A percentile compares a stretch with the other conserved stretches of the same genome.
These are phyloP conservation scores for Rosa chinensis DNA, from an alignment of 306 rosid genomes.

Conservation along the genomic window DNA sequence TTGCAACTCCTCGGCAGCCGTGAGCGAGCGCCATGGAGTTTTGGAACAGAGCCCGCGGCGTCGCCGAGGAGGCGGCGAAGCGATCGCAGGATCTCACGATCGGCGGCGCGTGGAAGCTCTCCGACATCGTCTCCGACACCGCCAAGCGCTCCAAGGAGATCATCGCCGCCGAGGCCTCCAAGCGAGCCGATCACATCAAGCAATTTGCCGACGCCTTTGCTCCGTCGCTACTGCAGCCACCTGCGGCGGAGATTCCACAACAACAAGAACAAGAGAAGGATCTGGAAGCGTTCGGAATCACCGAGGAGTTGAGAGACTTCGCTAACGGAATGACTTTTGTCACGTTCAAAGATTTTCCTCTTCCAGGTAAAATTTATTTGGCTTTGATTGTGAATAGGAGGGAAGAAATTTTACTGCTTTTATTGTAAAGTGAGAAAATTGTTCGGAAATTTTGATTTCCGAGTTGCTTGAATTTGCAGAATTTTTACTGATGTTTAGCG, in stretches of 20 bases:
- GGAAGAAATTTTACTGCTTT: not conserved
- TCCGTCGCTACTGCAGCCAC: constrained; percentile 16
- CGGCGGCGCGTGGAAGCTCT: constrained; percentile 35
- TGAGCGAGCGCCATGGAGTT: constrained; percentile 45
- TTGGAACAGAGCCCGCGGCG: constrained; percentile 71
- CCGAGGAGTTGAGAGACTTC: constrained; percentile 65
- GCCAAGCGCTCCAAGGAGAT: constrained; percentile 48
- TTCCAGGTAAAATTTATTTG: constrained; percentile 36
- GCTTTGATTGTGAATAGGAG: not conserved
- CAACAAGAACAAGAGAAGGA: constrained; percentile 11
- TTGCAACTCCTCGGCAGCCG: not conserved
- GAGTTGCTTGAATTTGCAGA: too few relatives aligned
- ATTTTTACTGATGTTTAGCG: not conserved
- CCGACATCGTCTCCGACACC: constrained; percentile 43
- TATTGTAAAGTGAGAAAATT: not conserved
- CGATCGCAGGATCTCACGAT: constrained; percentile 22
- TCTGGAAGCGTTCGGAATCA: constrained; percentile 51
- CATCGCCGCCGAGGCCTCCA: constrained; percentile 64
- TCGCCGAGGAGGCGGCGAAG: constrained; percentile 60
- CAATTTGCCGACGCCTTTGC: constrained; percentile 29
- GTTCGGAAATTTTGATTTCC: not conserved
- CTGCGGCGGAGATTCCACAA: not conserved
- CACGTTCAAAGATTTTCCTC: constrained; percentile 61
- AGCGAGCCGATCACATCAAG: constrained; percentile 48
- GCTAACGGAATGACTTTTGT: constrained; percentile 57